Percentiles rank a stretch among this genome's conserved stretches.
Evolutionary conservation across 768 basidiomycete species (phyloP).

Genomic region (Heimioporus sp.): DNA sequence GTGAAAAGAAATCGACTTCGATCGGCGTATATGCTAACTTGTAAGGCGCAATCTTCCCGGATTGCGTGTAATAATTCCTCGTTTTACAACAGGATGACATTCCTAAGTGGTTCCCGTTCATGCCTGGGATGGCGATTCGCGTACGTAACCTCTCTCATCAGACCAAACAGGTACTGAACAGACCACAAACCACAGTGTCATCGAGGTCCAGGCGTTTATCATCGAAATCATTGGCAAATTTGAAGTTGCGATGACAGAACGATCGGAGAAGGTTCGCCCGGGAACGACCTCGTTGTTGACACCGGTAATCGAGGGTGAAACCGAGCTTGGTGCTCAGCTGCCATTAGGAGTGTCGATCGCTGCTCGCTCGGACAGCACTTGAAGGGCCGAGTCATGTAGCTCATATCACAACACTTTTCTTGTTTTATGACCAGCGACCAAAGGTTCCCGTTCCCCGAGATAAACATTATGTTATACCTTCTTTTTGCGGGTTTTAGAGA

Average conservation of each 20-base stretch:
- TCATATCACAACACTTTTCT: no score
- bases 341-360: conserved; percentile 28
- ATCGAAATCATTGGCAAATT: conserved; percentile 53
- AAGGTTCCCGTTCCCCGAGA: no score
- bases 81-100: conserved; percentile 25
- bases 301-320: conserved; percentile 33
- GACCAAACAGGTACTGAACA: neutral
- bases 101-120: conserved; percentile 19
- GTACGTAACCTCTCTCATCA: conserved; percentile 11
- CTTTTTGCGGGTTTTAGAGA: no score
- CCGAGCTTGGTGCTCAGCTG: conserved; percentile 29
- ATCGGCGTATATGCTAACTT: conserved; percentile 29
- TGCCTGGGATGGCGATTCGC: conserved; percentile 34
- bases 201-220: conserved; percentile 60
- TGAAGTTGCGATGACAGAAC: conserved; percentile 41
- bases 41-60: conserved; percentile 20
- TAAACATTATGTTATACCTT: no score
- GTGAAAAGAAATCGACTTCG: conserved; percentile 14
- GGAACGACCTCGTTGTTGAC: conserved; percentile 30
- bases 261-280: conserved; percentile 26
- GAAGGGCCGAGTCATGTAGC: no score
- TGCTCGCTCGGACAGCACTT: neutral
- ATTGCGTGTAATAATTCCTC: neutral
- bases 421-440: no score
- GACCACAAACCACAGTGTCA: conserved; percentile 25